A percentile compares a stretch with the other conserved stretches of the same genome.
phyloP scores from a whole-genome alignment of 1,284 basidiomycete species.

The Moesziomyces sp. region DNA sequence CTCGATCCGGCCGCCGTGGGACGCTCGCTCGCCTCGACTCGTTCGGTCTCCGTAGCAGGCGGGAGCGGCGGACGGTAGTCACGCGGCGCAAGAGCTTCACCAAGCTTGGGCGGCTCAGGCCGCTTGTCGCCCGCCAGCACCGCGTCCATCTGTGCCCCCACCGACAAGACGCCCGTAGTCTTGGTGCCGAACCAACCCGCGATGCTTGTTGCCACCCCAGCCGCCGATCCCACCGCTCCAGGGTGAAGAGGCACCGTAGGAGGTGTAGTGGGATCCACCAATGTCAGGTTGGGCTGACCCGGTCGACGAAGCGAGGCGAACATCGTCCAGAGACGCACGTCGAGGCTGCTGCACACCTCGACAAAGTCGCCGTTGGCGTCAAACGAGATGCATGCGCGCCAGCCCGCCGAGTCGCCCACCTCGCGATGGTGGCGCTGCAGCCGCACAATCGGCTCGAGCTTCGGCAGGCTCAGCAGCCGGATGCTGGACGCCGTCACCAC shows the following conservation, averaged over 20 bases:
- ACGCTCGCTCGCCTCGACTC: neutral
- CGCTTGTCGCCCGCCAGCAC: conserved; percentile 53
- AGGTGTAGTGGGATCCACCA: conserved; percentile 26
- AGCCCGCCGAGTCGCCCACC: conserved; percentile 36
- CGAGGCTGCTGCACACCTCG: conserved; percentile 56
- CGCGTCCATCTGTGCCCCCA: conserved; percentile 51
- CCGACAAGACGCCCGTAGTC: conserved; percentile 45
- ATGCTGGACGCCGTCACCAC: conserved; percentile 52
- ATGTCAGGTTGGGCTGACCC: conserved; percentile 48
- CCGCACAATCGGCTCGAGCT: conserved; percentile 49
- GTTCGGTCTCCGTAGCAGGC: conserved; percentile 1
- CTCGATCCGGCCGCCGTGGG: conserved; percentile 8
- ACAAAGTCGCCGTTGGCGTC: conserved; percentile 59
- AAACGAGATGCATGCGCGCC: conserved; percentile 33
- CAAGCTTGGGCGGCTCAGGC: conserved; percentile 43
- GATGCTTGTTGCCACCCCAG: conserved; percentile 54
- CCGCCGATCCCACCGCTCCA: conserved; percentile 47
- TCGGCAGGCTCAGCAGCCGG: conserved; percentile 51
- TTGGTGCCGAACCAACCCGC: conserved; percentile 56
- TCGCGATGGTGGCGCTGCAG: conserved; percentile 58
- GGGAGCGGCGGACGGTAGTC: conserved; percentile 19
- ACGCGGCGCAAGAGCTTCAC: conserved; percentile 26
- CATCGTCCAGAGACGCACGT: conserved; percentile 61
- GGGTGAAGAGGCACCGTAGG: conserved; percentile 53
- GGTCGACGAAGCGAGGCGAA: conserved; percentile 54